phyloP scores from a whole-genome alignment of 2,329 filamentous ascomycete genomes.

The Ilyonectria sp. region DNA sequence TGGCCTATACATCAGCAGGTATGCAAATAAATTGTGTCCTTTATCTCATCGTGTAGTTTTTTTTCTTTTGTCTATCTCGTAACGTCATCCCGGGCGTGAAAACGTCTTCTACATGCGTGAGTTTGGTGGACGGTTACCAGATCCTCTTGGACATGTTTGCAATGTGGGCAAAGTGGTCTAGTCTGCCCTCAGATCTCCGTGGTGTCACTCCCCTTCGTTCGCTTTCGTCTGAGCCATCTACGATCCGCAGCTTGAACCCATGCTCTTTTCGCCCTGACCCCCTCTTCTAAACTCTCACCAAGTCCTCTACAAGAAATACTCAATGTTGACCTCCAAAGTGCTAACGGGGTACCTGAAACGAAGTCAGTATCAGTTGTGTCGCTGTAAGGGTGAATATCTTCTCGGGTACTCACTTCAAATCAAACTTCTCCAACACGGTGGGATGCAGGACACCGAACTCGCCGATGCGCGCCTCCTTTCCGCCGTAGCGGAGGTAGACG shows the following conservation, averaged over 20 bases:
- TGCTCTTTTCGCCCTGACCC: slow-evolving; percentile 25
- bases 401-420: slow-evolving; percentile 76
- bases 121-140: slow-evolving; percentile 20
- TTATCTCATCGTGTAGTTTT: slow-evolving; percentile 28
- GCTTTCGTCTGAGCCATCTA: slow-evolving; percentile 11
- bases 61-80: slow-evolving; percentile 48
- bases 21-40: not conserved
- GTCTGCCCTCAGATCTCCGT: slow-evolving; percentile 14
- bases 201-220: slow-evolving; percentile 13
- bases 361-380: slow-evolving; percentile 41
- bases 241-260: not conserved
- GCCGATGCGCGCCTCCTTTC: slow-evolving; percentile 84
- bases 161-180: slow-evolving; percentile 10
- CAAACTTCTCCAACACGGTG: slow-evolving; percentile 92
- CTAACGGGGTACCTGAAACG: slow-evolving; percentile 85
- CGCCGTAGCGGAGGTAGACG: slow-evolving; percentile 82
- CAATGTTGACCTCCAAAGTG: slow-evolving; percentile 93
- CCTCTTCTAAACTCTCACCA: slow-evolving; percentile 33
- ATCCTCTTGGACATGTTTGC: slow-evolving; percentile 37
- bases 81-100: slow-evolving; percentile 40
- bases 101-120: slow-evolving; percentile 40
- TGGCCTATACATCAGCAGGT: not conserved
- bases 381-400: not conserved
- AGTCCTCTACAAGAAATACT: slow-evolving; percentile 82
- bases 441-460: slow-evolving; percentile 96